phyloP scores from a whole-genome alignment of 768 basidiomycete species.

The Mrakia frigida region DNA sequence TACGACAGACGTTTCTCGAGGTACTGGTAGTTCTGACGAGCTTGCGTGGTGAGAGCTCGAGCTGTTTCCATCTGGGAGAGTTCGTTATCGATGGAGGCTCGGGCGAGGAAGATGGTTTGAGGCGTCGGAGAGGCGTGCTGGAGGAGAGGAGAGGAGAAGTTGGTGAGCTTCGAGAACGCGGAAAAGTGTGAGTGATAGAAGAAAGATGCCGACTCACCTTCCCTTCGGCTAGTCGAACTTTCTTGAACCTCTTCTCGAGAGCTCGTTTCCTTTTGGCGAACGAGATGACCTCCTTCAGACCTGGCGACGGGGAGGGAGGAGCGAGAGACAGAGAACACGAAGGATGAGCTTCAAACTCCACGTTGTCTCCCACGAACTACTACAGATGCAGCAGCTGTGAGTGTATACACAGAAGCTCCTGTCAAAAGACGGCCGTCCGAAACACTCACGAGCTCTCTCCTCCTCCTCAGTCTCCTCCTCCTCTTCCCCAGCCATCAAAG shows the following conservation, averaged over 20 bases:
- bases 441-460: constrained; percentile 19
- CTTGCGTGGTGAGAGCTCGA: neutral
- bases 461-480: constrained; percentile 50
- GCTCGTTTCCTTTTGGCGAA: constrained; percentile 58
- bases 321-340: too few relatives aligned
- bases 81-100: constrained; percentile 17
- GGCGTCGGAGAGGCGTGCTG: constrained; percentile 61
- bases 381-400: too few relatives aligned
- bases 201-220: constrained; percentile 41
- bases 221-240: constrained; percentile 56
- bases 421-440: neutral
- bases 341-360: too few relatives aligned
- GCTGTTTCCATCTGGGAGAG: neutral
- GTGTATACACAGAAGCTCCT: neutral
- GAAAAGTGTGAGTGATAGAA: too few relatives aligned
- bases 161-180: neutral
- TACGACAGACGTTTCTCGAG: constrained; percentile 6
- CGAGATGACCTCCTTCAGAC: constrained; percentile 61
- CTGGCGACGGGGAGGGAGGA: neutral
- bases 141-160: constrained; percentile 13
- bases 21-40: neutral
- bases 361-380: too few relatives aligned
- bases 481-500: constrained; percentile 46
- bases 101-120: constrained; percentile 44
- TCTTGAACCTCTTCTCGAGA: constrained; percentile 58